A percentile compares a stretch with the other conserved stretches of the same genome.
Evolutionary conservation across 148 eudicot species (phyloP).

Genomic region (Talinum fruticosum): DNA sequence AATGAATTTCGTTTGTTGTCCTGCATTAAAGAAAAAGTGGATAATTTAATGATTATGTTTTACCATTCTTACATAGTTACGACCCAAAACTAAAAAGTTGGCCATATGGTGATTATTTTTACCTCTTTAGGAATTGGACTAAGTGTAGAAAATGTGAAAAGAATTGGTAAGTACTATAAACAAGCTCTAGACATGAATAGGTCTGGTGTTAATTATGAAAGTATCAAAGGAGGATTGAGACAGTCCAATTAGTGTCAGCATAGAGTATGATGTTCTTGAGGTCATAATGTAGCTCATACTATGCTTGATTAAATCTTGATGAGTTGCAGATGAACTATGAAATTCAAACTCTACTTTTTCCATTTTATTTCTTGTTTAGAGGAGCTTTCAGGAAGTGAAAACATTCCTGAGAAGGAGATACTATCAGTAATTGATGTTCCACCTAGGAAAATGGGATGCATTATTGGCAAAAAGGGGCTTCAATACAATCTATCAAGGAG

Average conservation of each 20-base stretch:
- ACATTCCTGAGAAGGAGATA: slow-evolving; percentile 28
- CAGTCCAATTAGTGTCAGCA: neutral
- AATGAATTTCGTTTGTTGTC: neutral
- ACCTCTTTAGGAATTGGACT: too few relatives aligned
- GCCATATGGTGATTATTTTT: neutral
- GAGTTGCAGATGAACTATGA: too few relatives aligned
- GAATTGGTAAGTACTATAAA: too few relatives aligned
- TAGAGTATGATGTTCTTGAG: neutral
- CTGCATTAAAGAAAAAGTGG: neutral
- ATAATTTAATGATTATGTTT: neutral
- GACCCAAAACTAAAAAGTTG: neutral
- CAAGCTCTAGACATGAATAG: neutral
- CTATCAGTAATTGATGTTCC: slow-evolving; percentile 26
- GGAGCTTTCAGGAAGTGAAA: slow-evolving; percentile 15
- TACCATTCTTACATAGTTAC: neutral
- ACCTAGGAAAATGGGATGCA: slow-evolving; percentile 29
- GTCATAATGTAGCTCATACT: neutral
- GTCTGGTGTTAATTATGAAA: neutral
- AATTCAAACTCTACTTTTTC: neutral
- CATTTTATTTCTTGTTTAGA: slow-evolving; percentile 3
- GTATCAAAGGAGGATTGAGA: neutral
- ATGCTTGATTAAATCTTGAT: neutral
- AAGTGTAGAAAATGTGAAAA: too few relatives aligned
- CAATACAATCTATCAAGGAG: slow-evolving; percentile 26
- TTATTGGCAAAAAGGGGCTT: slow-evolving; percentile 31